Evolutionary conservation across 1,284 basidiomycete species (phyloP).

Genomic region (Ceratobasidium sp.): DNA sequence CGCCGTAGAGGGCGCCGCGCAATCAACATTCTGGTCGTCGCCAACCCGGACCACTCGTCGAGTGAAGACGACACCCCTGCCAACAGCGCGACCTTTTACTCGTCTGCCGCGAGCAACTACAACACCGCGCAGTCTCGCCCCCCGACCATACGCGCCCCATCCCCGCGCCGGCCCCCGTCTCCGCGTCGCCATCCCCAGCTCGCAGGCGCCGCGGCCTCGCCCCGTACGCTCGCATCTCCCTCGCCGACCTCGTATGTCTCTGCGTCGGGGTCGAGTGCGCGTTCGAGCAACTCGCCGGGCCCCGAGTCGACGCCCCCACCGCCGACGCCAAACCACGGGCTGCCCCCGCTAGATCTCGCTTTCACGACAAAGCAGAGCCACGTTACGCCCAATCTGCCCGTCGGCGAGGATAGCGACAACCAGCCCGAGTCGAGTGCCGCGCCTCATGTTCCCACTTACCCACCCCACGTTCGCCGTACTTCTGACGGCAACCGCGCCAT

Average conservation of each 20-base stretch:
- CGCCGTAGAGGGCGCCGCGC: conserved; percentile 23
- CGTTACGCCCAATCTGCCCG: conserved; percentile 29
- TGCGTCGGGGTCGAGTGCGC: conserved; percentile 18
- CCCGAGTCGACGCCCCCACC: conserved; percentile 27
- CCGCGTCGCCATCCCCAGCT: conserved; percentile 1
- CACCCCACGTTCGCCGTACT: background rate
- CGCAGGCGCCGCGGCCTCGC: background rate
- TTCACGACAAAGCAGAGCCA: conserved; percentile 36
- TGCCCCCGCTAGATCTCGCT: conserved; percentile 12
- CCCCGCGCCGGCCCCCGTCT: background rate
- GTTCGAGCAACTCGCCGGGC: conserved; percentile 33
- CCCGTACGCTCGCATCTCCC: conserved; percentile 19
- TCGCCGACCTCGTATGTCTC: conserved; percentile 28
- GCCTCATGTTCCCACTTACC: background rate
- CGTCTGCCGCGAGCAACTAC: background rate
- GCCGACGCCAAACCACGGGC: conserved; percentile 30
- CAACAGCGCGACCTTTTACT: conserved; percentile 17
- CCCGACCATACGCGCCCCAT: conserved; percentile 17
- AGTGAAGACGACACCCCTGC: conserved; percentile 36
- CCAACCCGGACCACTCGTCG: conserved; percentile 25
- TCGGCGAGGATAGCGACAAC: conserved; percentile 36
- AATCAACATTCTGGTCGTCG: conserved; percentile 32
- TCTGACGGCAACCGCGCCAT: background rate
- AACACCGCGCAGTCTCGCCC: conserved; percentile 5
- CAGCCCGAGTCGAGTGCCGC: conserved; percentile 25